Base-by-base conservation (phyloP, 1,139 yeast species). In the Fermentozyma sake region DNA sequence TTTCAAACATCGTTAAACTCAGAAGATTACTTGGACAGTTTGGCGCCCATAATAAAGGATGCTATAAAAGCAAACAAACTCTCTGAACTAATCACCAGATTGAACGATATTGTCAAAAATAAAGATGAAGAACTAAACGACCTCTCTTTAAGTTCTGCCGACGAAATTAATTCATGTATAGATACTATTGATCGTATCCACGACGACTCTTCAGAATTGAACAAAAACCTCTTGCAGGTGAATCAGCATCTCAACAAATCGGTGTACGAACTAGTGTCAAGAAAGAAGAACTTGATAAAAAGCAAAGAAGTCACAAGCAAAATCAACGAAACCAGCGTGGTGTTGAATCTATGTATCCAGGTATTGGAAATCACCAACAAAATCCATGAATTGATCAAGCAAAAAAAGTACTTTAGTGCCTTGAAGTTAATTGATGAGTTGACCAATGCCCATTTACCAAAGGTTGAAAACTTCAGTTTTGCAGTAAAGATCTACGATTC, bases 301-400 rank as follows among this genome's bases (percentile, higher is more conserved):
- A 59, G 72, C 36, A 79, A 78, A 39, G 79, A 76, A 42, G 70
- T 79, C 6, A 61, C 72, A 18, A 58, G 64, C 33, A 76, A 78
- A 44, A 78, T 82, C 37, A 67, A 71, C 26, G 87, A 81, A 42
- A 76, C 87, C 0, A 70, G 67, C 12, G 63, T 69, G 22, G 72
- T 78, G 25, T 67, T 82, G 28, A 78, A 69, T 34, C 65, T 80
- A 33, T 83, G 95, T 44, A 65, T 89, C 18, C 89, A 82, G 40
- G 91, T 89, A 7, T 65, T 91, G 35, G 95, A 89, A 48, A 71
- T 82, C 43, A 83, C 95, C 14, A 89, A 87, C 52, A 82, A 79
- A 46, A 85, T 87, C 30, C 87, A 86, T 49, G 93, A 84, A 27
- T 62, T 87, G 48, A 81, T 87, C 38, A 74, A 76, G 36, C 76